phyloP scores from a whole-genome alignment of 441 rosid species.

The Arabidopsis hybrid region DNA sequence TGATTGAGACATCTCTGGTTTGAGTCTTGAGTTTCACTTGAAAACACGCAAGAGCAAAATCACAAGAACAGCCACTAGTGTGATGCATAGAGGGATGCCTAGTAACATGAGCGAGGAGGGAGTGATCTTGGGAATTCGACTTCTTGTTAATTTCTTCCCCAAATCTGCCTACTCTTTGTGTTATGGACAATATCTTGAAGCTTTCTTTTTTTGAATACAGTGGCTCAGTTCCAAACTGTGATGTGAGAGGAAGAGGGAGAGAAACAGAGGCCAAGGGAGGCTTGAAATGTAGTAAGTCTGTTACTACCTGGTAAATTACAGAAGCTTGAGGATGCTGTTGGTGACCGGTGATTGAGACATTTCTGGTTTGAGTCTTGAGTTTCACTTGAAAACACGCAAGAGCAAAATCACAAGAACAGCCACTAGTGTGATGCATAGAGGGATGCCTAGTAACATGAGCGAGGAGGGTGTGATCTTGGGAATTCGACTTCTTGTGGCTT shows the following conservation, averaged over 20 bases:
- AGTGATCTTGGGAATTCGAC: not conserved
- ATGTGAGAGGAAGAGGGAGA: not conserved
- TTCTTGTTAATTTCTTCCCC: not conserved
- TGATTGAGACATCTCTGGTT: not conserved
- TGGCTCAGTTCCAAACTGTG: not conserved
- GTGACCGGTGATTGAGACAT: not conserved
- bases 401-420: not conserved
- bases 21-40: conserved; percentile 9
- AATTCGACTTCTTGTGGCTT: not conserved
- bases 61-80: not conserved
- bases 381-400: conserved; percentile 5
- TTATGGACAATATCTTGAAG: not conserved
- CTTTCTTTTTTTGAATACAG: not conserved
- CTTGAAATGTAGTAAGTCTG: not conserved
- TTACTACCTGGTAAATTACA: not conserved
- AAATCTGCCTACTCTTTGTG: not conserved
- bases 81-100: too few species aligned
- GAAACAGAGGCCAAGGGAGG: not conserved
- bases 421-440: too few species aligned
- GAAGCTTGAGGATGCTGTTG: not conserved
- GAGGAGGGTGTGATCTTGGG: not conserved
- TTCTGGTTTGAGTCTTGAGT: conserved; percentile 2
- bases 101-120: not conserved
- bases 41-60: not conserved
- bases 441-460: not conserved